Evolutionary conservation across 73 alveolate genomes (phyloP).

Genomic region (Stentor roeselii): DNA sequence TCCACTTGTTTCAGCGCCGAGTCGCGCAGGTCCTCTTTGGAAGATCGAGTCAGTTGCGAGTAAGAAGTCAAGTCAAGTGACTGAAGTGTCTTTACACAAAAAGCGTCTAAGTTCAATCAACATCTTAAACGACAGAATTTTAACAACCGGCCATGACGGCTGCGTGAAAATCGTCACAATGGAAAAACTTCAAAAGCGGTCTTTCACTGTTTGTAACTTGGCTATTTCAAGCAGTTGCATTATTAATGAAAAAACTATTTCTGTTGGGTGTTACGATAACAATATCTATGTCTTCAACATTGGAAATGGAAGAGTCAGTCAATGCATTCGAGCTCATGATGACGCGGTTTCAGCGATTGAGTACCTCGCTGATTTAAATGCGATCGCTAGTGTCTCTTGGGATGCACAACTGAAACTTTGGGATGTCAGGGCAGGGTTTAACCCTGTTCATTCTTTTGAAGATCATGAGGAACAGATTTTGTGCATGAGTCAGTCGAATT

Average conservation of each 20-base stretch:
- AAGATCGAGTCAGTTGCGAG: constrained; percentile 3
- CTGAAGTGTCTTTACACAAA: constrained; percentile 22
- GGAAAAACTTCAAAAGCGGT: constrained; percentile 31
- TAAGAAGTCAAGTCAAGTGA: neutral
- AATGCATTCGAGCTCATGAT: constrained; percentile 36
- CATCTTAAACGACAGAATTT: constrained; percentile 30
- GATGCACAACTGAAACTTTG: constrained; percentile 47
- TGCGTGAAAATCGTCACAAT: constrained; percentile 36
- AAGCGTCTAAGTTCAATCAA: constrained; percentile 30
- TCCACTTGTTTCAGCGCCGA: constrained; percentile 18
- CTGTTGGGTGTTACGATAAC: constrained; percentile 51
- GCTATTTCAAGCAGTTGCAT: constrained; percentile 38
- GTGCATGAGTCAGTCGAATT: neutral
- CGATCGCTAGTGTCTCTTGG: constrained; percentile 54
- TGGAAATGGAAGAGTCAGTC: constrained; percentile 39
- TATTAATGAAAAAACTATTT: constrained; percentile 39
- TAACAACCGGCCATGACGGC: constrained; percentile 50
- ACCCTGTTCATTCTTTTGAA: neutral
- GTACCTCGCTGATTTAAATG: constrained; percentile 23
- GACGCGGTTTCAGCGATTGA: constrained; percentile 42
- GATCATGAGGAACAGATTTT: constrained; percentile 12
- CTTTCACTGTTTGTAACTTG: constrained; percentile 45
- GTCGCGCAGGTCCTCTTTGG: neutral
- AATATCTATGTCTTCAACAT: constrained; percentile 45
- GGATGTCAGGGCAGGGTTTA: constrained; percentile 8